Conservation (phyloP, 148 eudicot species). For the Diospyros lotus region DNA sequence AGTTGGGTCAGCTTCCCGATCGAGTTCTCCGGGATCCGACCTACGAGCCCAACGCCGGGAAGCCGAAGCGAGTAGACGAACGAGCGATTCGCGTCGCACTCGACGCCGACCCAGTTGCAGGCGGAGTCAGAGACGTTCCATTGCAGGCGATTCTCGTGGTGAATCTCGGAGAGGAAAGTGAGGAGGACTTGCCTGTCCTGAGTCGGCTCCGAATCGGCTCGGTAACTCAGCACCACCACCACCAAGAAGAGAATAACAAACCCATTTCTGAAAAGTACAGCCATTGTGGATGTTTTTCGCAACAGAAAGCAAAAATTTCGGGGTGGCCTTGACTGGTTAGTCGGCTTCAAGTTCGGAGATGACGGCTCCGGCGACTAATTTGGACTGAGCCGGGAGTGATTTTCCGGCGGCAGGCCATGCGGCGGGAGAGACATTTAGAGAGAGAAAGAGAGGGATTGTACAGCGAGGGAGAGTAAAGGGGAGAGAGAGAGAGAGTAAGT, state of each 20-base stretch:
- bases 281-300: conserved; percentile 12
- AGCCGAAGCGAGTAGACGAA: conserved; percentile 49
- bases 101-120: conserved; percentile 73
- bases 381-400: conserved; percentile 1
- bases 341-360: not conserved
- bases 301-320: not conserved
- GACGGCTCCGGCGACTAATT: not conserved
- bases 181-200: conserved; percentile 70
- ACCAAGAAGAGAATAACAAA: not conserved
- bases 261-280: not conserved
- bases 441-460: not conserved
- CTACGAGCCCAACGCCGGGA: conserved; percentile 68
- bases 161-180: conserved; percentile 45
- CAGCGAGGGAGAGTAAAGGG: not conserved
- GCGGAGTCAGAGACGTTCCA: conserved; percentile 60
- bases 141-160: conserved; percentile 48
- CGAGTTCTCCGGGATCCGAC: conserved; percentile 44
- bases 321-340: not conserved
- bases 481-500: not conserved
- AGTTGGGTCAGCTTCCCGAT: conserved; percentile 32
- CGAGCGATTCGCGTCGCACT: conserved; percentile 43
- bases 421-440: conserved; percentile 3
- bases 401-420: conserved; percentile 22
- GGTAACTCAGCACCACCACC: conserved; percentile 9
- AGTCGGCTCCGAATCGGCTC: conserved; percentile 50